These are phyloP conservation scores for Solanum bulbocastanum DNA, from an alignment of 257 asterid genomes.

Conservation along the genomic window DNA sequence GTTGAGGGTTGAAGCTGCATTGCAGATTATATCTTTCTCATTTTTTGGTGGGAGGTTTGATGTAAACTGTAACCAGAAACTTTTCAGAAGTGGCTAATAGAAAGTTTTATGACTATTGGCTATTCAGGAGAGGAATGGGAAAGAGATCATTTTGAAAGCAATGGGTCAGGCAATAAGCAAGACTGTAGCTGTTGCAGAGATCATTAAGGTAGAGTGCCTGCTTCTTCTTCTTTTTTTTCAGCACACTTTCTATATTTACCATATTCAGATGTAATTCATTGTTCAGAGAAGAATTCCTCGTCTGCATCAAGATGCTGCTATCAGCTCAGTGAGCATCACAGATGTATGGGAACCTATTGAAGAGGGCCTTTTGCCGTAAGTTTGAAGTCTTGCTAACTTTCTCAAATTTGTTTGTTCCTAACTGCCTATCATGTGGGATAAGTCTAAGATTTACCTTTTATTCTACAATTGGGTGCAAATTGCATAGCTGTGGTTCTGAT, in stretches of 20 bases:
- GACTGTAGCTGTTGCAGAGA: conserved; percentile 77
- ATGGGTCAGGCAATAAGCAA: conserved; percentile 97
- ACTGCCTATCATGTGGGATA: not conserved
- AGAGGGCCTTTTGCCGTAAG: conserved; percentile 96
- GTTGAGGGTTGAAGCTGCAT: not conserved
- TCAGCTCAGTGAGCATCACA: conserved; percentile 81
- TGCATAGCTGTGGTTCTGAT: not conserved
- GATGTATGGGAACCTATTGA: conserved; percentile 97
- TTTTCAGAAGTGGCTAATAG: not conserved
- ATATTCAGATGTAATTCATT: not conserved
- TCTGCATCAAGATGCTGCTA: conserved; percentile 79
- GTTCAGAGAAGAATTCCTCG: conserved; percentile 69
- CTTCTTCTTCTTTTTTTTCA: not conserved
- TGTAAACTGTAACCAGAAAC: not conserved
- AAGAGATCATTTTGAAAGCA: conserved; percentile 84
- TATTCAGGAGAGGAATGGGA: conserved; percentile 62
- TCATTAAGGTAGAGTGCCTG: conserved; percentile 48
- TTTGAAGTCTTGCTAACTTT: not conserved
- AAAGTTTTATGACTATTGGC: not conserved
- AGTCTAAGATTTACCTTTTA: not conserved
- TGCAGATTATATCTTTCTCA: not conserved
- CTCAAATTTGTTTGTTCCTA: not conserved
- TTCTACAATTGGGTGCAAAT: not conserved
- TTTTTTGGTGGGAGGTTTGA: not conserved
- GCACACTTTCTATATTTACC: not conserved